Evolutionary conservation across 257 asterid genomes (phyloP).

Genomic region (Rehmannia glutinosa): DNA sequence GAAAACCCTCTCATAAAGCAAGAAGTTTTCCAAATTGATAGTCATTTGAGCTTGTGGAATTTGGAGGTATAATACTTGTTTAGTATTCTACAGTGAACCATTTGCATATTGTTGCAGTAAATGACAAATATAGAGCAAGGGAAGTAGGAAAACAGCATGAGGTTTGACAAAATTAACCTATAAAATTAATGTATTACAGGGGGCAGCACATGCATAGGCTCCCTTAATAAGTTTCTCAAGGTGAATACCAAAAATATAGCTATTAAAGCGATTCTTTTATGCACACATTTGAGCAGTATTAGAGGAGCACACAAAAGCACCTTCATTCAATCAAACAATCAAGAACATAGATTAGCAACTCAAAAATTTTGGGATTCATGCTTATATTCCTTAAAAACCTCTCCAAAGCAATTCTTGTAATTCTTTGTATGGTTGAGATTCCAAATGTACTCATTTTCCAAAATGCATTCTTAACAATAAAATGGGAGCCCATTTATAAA

Average conservation of each 20-base stretch:
- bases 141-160: not conserved
- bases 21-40: not conserved
- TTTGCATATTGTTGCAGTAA: not conserved
- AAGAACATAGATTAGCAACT: not conserved
- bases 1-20: not conserved
- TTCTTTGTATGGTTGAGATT: too few relatives aligned
- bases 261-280: too few relatives aligned
- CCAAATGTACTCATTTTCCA: too few relatives aligned
- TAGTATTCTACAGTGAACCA: not conserved
- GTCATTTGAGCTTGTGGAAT: not conserved
- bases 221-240: too few relatives aligned
- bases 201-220: too few relatives aligned
- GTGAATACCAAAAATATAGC: too few relatives aligned
- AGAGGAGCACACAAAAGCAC: not conserved
- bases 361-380: not conserved
- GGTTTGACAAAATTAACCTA: not conserved
- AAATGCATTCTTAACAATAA: not conserved
- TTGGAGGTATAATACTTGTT: not conserved
- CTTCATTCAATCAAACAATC: not conserved
- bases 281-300: not conserved
- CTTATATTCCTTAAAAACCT: not conserved
- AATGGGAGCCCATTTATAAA: not conserved
- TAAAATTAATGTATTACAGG: too few relatives aligned
- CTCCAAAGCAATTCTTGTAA: too few relatives aligned
- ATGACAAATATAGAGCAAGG: not conserved